Conservation (phyloP, 2,329 filamentous ascomycete genomes). For the Botryotinia calthae region DNA sequence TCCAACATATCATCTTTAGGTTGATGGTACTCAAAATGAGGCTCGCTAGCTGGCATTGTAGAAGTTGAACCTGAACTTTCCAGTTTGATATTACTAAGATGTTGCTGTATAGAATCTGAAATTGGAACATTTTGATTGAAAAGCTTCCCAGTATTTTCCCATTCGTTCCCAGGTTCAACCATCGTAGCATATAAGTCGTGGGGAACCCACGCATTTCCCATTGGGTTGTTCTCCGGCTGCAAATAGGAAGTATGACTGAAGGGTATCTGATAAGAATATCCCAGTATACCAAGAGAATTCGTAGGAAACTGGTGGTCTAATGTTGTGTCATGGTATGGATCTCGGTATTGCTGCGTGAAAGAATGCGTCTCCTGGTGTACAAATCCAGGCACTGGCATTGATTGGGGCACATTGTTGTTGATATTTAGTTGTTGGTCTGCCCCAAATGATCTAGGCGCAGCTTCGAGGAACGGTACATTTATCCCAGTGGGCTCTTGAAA, state of each 20-base stretch:
- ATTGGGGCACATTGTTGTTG: background rate
- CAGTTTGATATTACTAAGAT: background rate
- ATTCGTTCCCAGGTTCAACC: conserved; percentile 30
- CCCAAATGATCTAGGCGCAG: background rate
- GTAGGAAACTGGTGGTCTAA: conserved; percentile 14
- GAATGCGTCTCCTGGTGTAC: background rate
- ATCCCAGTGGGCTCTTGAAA: background rate
- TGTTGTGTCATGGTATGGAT: background rate
- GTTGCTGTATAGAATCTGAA: conserved; percentile 5
- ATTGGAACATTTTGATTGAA: conserved; percentile 19
- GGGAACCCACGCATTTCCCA: conserved; percentile 29
- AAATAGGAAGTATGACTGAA: background rate
- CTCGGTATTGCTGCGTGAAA: conserved; percentile 8
- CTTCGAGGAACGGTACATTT: background rate
- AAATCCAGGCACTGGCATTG: background rate
- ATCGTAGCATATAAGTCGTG: conserved; percentile 33
- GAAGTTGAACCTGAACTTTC: background rate
- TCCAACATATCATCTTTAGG: background rate
- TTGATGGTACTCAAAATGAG: background rate
- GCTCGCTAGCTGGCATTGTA: background rate
- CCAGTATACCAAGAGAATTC: background rate
- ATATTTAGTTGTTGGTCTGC: background rate
- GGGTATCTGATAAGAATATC: background rate
- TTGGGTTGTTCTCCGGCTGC: conserved; percentile 18
- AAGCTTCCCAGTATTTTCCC: conserved; percentile 18